phyloP scores from a whole-genome alignment of 345 rosid species.

The Heritiera fomes region DNA sequence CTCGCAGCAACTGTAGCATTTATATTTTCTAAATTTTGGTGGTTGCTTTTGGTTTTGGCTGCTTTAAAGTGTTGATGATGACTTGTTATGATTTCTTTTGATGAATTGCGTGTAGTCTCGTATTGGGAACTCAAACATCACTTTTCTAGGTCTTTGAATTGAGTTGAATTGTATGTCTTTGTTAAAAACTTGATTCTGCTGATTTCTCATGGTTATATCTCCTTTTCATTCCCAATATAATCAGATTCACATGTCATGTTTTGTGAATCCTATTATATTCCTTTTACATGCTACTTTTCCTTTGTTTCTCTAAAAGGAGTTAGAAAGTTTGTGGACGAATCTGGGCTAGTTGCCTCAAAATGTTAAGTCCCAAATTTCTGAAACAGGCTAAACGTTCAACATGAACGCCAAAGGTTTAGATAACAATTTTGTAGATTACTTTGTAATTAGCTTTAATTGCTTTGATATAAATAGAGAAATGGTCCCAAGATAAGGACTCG shows the following conservation, averaged over 20 bases:
- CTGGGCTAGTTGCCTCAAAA: neutral
- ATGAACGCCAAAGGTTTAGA: neutral
- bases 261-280: neutral
- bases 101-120: neutral
- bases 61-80: constrained; percentile 4
- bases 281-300: constrained; percentile 4
- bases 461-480: neutral
- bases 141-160: neutral
- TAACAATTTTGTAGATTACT: neutral
- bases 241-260: neutral
- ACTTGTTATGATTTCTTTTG: constrained; percentile 6
- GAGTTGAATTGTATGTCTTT: neutral
- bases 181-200: constrained; percentile 3
- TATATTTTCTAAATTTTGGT: neutral
- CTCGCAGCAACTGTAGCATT: neutral
- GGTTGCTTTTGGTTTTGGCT: constrained; percentile 14
- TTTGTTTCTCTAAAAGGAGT: neutral
- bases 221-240: neutral
- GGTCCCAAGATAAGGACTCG: neutral
- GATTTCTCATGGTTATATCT: neutral
- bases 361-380: neutral
- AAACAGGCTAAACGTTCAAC: neutral
- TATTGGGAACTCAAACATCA: neutral
- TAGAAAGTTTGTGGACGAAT: neutral
- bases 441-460: constrained; percentile 2